A percentile compares a stretch with the other conserved stretches of the same genome.
Evolutionary conservation across 164 flowering plant species (phyloP).

Genomic region (Vitis labrusca): DNA sequence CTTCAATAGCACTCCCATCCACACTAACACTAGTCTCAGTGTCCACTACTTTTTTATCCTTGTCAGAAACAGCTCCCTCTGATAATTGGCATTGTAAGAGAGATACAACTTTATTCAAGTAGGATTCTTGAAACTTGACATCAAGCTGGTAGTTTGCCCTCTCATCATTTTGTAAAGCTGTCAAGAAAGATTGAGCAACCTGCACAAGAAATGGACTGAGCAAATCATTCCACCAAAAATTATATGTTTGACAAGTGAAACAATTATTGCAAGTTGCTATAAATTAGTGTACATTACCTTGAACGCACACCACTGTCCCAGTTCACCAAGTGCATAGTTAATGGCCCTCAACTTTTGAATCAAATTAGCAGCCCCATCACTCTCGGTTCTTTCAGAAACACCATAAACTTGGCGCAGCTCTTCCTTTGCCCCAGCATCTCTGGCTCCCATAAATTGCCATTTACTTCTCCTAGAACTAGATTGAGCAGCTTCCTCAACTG

Average conservation of each 20-base stretch:
- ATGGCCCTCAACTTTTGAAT: conserved; percentile 97
- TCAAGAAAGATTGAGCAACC: conserved; percentile 90
- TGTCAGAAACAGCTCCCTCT: conserved; percentile 86
- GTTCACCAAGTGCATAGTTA: conserved; percentile 89
- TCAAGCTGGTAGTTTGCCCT: conserved; percentile 96
- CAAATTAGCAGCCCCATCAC: conserved; percentile 97
- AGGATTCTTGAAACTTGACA: conserved; percentile 93
- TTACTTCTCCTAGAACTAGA: conserved; percentile 86
- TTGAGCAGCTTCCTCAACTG: conserved; percentile 88
- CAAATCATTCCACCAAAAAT: conserved; percentile 9
- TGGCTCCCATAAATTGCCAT: conserved; percentile 99
- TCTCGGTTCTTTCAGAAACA: conserved; percentile 96
- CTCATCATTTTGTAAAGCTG: conserved; percentile 93
- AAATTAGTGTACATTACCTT: conserved; percentile 48
- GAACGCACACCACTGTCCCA: conserved; percentile 99
- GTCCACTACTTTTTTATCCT: conserved; percentile 31
- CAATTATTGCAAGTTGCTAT: background rate
- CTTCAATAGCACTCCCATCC: conserved; percentile 44
- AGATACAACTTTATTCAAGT: conserved; percentile 72
- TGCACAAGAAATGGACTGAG: conserved; percentile 24
- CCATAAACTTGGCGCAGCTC: conserved; percentile 96
- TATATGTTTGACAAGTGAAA: background rate
- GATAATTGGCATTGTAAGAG: conserved; percentile 86
- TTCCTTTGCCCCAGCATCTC: conserved; percentile 99
- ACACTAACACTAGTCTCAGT: conserved; percentile 19